Conservation (phyloP, 768 basidiomycete species). For the Collybiopsis luxurians region DNA sequence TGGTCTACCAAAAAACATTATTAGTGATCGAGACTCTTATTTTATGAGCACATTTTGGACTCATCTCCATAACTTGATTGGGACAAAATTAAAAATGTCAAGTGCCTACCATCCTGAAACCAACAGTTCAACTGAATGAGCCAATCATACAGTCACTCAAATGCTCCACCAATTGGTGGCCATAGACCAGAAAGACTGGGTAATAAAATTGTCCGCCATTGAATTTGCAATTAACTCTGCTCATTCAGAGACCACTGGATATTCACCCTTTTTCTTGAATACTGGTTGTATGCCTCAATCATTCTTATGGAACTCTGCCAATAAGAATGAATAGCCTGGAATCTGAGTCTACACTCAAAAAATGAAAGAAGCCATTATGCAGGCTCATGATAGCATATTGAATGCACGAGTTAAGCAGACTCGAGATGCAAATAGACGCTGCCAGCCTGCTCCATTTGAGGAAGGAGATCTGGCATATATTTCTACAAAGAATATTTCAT, state of each 20-base stretch:
- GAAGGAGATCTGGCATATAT: background rate
- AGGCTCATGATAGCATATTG: background rate
- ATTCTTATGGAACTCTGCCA: background rate
- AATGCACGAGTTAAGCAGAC: constrained; percentile 29
- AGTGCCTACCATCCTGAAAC: constrained; percentile 10
- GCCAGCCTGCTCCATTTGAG: constrained; percentile 13
- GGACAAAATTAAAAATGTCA: constrained; percentile 12
- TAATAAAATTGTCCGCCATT: constrained; percentile 17
- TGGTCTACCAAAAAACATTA: constrained; percentile 21
- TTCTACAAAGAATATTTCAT: too few relatives aligned
- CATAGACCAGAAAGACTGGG: constrained; percentile 21
- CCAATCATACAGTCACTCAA: constrained; percentile 21
- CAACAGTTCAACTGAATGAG: constrained; percentile 3
- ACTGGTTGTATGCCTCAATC: background rate
- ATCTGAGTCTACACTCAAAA: background rate
- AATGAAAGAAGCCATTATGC: background rate
- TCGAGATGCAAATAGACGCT: constrained; percentile 19
- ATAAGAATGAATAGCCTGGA: background rate
- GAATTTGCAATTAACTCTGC: background rate
- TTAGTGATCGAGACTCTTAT: constrained; percentile 23
- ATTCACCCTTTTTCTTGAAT: too few relatives aligned
- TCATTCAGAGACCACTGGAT: constrained; percentile 17
- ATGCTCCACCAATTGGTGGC: constrained; percentile 19
- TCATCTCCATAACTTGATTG: constrained; percentile 11
- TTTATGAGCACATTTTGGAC: constrained; percentile 27